Evolutionary conservation across 345 rosid species (phyloP), one percentile per base, ranked within the genome.

Genomic region (Aurinia saxatilis): DNA sequence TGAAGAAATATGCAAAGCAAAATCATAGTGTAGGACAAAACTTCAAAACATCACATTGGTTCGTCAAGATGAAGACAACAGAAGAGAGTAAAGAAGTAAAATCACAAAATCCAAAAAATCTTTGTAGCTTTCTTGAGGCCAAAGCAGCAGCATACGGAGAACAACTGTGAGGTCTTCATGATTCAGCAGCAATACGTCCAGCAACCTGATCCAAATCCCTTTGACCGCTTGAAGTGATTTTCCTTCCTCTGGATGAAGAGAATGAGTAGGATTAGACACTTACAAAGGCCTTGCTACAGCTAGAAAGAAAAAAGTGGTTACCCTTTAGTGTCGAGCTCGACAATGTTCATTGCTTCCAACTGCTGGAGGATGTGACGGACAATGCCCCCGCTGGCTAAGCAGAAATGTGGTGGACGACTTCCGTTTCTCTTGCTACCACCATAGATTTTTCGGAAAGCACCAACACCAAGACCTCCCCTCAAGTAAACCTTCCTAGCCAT

Each of bases 121-220:
- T n/a, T n/a, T n/a, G n/a, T n/a, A n/a, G n/a, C n/a, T n/a, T n/a
- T n/a, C n/a, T n/a, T n/a, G n/a, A n/a, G n/a, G n/a, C n/a, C n/a
- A n/a, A n/a, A n/a, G n/a, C n/a, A n/a, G n/a, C n/a, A n/a, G n/a
- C n/a, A n/a, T n/a, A n/a, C n/a, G n/a, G n/a, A n/a, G n/a, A n/a
- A n/a, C n/a, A n/a, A n/a, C n/a, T n/a, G n/a, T n/a, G n/a, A n/a
- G n/a, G n/a, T n/a, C n/a, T n/a, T n/a, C n/a, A n/a, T n/a, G n/a
- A n/a, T n/a, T n/a, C n/a, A n/a, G n/a, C n/a, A n/a, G n/a, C n/a
- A n/a, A n/a, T n/a, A n/a, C n/a, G n/a, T n/a, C n/a, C n/a, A n/a
- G n/a, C n/a, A n/a, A 89, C 96, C 73, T 89, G 91, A 54, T 89
- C 95, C 16, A 86, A 86, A 76, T 89, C 96, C 38, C 95, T 69